Percentiles rank a stretch among this genome's conserved stretches.
Conservation (phyloP, 2,329 filamentous ascomycete genomes). For the Apiospora arundinis region DNA sequence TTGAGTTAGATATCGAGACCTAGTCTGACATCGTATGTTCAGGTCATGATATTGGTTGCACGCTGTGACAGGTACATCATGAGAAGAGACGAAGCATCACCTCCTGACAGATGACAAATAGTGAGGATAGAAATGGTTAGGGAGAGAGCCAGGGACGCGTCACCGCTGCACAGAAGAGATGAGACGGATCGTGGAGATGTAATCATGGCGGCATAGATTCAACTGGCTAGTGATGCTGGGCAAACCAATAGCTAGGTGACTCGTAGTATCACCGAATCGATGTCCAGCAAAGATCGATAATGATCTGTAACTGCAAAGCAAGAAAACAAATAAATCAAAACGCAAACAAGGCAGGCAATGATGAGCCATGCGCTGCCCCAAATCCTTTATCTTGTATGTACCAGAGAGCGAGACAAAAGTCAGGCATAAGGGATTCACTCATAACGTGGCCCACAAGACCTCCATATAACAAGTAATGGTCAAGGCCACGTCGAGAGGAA, state of each 20-base stretch:
- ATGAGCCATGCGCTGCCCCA: slow-evolving; percentile 3
- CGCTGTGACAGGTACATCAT: slow-evolving; percentile 3
- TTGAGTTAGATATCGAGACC: not conserved
- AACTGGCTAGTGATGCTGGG: not conserved
- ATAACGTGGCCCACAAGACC: not conserved
- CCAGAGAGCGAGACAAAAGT: not conserved
- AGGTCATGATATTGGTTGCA: not conserved
- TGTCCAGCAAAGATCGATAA: not conserved
- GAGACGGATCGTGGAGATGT: not conserved
- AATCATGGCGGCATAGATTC: not conserved
- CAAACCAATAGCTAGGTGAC: not conserved
- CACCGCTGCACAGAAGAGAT: not conserved
- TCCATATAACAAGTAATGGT: slow-evolving; percentile 2
- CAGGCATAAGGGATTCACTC: not conserved
- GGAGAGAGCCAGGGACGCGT: not conserved
- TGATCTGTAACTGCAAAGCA: not conserved
- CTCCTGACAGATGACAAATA: not conserved
- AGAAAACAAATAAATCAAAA: not conserved
- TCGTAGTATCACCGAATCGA: not conserved
- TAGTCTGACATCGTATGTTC: slow-evolving; percentile 1
- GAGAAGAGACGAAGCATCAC: not conserved
- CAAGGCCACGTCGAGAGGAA: not conserved
- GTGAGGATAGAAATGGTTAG: too few relatives aligned
- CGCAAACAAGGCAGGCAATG: slow-evolving; percentile 1
- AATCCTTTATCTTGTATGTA: slow-evolving; percentile 14